Percentiles rank a stretch among this genome's conserved stretches.
These are phyloP conservation scores for Sporothrix mexicana DNA, from an alignment of 2,329 filamentous ascomycete genomes.

Conservation along the genomic window DNA sequence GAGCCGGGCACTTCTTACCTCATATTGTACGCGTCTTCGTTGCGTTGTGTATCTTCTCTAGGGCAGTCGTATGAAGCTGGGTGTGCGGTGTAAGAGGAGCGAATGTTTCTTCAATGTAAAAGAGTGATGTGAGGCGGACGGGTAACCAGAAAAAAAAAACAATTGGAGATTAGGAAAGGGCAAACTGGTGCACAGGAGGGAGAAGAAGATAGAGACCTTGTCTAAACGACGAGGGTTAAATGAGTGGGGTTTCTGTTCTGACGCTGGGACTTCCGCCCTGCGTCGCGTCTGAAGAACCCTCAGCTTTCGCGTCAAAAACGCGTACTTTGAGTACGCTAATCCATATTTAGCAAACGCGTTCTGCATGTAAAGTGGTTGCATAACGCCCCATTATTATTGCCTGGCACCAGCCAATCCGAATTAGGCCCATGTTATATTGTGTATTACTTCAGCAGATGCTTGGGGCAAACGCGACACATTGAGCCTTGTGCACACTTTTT, in stretches of 20 bases:
- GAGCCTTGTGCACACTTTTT: not conserved
- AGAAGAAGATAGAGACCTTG: not conserved
- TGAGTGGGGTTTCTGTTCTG: slow-evolving; percentile 22
- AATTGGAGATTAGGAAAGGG: not conserved
- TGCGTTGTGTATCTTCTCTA: not conserved
- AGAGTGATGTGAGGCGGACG: no score
- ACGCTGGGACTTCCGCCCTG: slow-evolving; percentile 14
- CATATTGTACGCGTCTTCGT: slow-evolving; percentile 35
- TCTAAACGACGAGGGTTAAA: slow-evolving; percentile 20
- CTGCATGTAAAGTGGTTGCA: slow-evolving; percentile 18
- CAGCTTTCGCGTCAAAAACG: slow-evolving; percentile 38
- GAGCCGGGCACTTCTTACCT: slow-evolving; percentile 36
- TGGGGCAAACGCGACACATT: not conserved
- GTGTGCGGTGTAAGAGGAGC: not conserved
- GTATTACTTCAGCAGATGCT: slow-evolving; percentile 20
- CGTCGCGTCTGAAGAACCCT: slow-evolving; percentile 29
- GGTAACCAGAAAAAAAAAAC: not conserved
- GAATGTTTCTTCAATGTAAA: no score
- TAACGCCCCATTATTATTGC: not conserved
- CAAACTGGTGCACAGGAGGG: not conserved
- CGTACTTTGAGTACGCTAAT: slow-evolving; percentile 52
- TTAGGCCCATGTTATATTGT: not conserved
- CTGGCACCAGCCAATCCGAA: not conserved
- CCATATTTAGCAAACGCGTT: slow-evolving; percentile 42
- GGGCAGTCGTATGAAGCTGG: not conserved